These are phyloP conservation scores for Cordyceps javanica DNA, from an alignment of 2,329 filamentous ascomycete genomes.

Conservation along the genomic window DNA sequence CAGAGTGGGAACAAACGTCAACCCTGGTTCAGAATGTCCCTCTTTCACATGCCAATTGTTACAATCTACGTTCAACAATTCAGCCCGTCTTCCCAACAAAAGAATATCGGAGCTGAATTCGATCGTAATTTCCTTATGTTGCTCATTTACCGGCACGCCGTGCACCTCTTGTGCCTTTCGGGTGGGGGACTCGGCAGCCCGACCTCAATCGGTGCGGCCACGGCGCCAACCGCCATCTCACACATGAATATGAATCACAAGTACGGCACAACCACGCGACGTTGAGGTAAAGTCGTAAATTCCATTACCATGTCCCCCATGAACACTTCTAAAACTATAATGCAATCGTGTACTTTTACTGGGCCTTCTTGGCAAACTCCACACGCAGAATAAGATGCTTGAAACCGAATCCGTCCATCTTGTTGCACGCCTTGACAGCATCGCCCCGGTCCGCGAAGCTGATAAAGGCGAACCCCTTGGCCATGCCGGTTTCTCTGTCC, in stretches of 20 bases:
- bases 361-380: conserved; percentile 77
- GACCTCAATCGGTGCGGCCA: too few species aligned
- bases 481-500: conserved; percentile 90
- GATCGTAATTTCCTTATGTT: background rate
- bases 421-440: conserved; percentile 86
- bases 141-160: too few species aligned
- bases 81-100: conserved; percentile 4
- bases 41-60: conserved; percentile 11
- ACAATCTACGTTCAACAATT: conserved; percentile 2
- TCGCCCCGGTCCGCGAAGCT: conserved; percentile 87
- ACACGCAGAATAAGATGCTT: conserved; percentile 81
- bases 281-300: conserved; percentile 8
- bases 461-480: conserved; percentile 99
- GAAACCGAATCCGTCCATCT: conserved; percentile 95
- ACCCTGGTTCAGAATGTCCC: background rate
- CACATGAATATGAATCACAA: background rate
- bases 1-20: conserved; percentile 1
- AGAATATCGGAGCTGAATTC: background rate
- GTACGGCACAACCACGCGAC: background rate
- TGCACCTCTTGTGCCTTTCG: background rate
- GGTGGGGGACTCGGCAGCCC: too few species aligned
- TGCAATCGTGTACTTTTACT: conserved; percentile 31
- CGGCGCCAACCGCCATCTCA: too few species aligned
- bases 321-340: conserved; percentile 13
- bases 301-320: conserved; percentile 8